phyloP scores from a whole-genome alignment of 257 asterid species.

The Misopates orontium region DNA sequence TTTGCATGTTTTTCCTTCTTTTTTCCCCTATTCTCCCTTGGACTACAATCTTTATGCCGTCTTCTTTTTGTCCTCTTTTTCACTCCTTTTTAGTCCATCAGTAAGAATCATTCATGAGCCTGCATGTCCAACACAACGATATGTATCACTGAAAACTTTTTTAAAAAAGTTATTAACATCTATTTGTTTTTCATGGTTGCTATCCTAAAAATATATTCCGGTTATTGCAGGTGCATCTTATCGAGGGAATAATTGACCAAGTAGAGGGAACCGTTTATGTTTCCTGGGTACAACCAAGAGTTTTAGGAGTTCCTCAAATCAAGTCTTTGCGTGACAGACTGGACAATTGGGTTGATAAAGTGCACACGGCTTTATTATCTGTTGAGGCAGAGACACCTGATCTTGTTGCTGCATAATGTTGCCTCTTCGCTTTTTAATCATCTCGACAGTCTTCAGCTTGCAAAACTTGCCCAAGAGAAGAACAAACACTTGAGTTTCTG shows the following conservation, averaged over 20 bases:
- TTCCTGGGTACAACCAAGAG: constrained; percentile 98
- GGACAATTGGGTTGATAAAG: constrained; percentile 85
- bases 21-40: too few relatives aligned
- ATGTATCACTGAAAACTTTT: neutral
- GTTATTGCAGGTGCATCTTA: constrained; percentile 73
- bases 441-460: constrained; percentile 18
- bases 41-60: too few relatives aligned
- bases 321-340: constrained; percentile 78
- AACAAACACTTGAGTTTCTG: neutral
- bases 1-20: too few relatives aligned
- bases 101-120: too few relatives aligned
- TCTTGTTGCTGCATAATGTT: constrained; percentile 67
- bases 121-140: too few relatives aligned
- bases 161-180: neutral
- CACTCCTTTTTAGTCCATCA: too few relatives aligned
- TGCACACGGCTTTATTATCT: constrained; percentile 77
- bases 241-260: constrained; percentile 92
- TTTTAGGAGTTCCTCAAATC: constrained; percentile 79
- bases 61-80: too few relatives aligned
- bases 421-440: constrained; percentile 21
- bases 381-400: constrained; percentile 98
- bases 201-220: neutral
- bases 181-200: constrained; percentile 3
- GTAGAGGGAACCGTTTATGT: constrained; percentile 89
- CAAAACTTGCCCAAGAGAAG: constrained; percentile 1